Evolutionary conservation across 164 flowering plant genomes (phyloP), one percentile per base, ranked within the genome.

Genomic region (Cinnamomum micranthum): DNA sequence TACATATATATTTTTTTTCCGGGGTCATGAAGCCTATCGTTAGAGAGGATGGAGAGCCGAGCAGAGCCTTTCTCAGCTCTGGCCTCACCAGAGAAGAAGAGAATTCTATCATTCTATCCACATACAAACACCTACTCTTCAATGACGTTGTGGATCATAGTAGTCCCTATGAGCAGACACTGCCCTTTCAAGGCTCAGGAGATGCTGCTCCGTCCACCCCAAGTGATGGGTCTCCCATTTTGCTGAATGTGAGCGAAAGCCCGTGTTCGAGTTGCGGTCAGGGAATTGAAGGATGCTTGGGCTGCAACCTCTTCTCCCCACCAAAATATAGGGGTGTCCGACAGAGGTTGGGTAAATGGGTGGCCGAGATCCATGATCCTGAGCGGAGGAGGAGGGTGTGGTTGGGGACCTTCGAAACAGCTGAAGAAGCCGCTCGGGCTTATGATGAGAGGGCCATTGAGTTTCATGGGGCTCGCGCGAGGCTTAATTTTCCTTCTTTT

Each of bases 281-380:
- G 15, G 47, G 71, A n/a, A 23, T 66, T 2, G 76, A 65, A 4
- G 70, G 47, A 20, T 66, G 70, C 50, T 52, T 65, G 17, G 70
- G 64, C 7, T 73, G 76, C 7, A 17, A 65, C 47, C 20, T 50
- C 10, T 73, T 73, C 22, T 7, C 68, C 10, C 33, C 47, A 41
- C 47, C 47, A 28, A 55, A 55, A n/a, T 74, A 51, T 25, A 35
- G 76, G n/a, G 71, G 76, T 19, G 76, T 74, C 28, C 50, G 76
- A 35, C 71, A 74, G 65, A 20, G 76, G 52, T 68, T 66, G 66
- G 76, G 76, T 15, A 68, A 67, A 35, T 74, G 76, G 76, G 71
- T 58, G 65, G 76, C 76, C 15, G 76, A 74, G 71, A 74, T 74
- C 13, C 52, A 65, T 10, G 70, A 74, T 63, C 76, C 71, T 2